Evolutionary conservation across 495 filamentous ascomycete species (phyloP), one percentile per base, ranked within the genome.

Genomic region (Daldinia childiae): DNA sequence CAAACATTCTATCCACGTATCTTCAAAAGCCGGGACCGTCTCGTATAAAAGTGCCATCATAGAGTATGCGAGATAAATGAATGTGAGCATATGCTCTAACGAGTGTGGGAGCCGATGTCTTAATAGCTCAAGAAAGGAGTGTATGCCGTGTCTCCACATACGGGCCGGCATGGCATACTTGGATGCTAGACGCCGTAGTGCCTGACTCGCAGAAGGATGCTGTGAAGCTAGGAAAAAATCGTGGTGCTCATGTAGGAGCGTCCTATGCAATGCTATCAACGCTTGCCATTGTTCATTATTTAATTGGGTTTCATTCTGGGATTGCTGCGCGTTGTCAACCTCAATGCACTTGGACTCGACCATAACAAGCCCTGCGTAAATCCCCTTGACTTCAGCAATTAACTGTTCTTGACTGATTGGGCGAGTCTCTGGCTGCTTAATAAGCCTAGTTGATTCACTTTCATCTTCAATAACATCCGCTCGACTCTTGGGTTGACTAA

Each of bases 111-210:
- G 79, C 8, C 89, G 85, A 68, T 90, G 86, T 4, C 92, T 86
- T 4, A 97, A 75, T 3, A 95, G 73, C 61, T 95, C 93, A 3
- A 97, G 80, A 71, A 93, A 93, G 1, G 87, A 87, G 62, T 95
- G 90, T 24, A 97, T 95, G 0, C 90, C 92, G 74, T 95, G 89
- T 14, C 90, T 84, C 93, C 93, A 97, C 89, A 97, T 93, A 2
- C 93, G 78, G 2, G 90, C 91, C 1, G 93, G 91, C 91, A 97
- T 94, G 4, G 86, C 87, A 69, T 94, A 94, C 62, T 91, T 92
- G 2, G 87, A 83, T 2, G 92, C 89, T 4, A 95, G 71, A 11
- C 82, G 76, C 55, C 86, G 78, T 1, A 95, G 66, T 9, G 86
- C 86, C 1, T 81, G 81, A 48, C 82, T 88, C 0, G 92, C 90